A percentile compares a stretch with the other conserved stretches of the same genome.
Conservation (phyloP, 192 early-diverging fungal genomes). For the Podila epicladia region DNA sequence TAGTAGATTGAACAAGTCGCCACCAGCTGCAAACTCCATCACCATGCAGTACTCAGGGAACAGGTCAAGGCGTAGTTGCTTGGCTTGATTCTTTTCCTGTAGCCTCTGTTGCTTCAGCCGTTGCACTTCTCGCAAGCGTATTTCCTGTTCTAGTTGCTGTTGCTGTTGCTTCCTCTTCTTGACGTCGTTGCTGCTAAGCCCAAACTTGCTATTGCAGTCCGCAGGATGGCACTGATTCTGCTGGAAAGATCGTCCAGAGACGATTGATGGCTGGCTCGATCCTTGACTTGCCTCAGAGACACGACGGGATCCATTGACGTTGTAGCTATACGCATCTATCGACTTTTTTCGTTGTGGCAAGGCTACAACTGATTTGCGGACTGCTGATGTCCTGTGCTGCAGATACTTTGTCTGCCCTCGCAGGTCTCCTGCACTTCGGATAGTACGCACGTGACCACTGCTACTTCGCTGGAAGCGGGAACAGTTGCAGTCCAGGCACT, state of each 20-base stretch:
- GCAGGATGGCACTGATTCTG: no score
- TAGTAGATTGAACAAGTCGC: slow-evolving; percentile 77
- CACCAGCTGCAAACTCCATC: slow-evolving; percentile 84
- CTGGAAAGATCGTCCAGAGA: no score
- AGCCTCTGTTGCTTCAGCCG: slow-evolving; percentile 26
- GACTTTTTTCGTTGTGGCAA: slow-evolving; percentile 5
- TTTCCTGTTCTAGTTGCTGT: slow-evolving; percentile 17
- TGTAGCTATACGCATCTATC: neutral
- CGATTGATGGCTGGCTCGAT: neutral
- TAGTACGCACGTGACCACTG: slow-evolving; percentile 4
- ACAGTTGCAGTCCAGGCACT: slow-evolving; percentile 24
- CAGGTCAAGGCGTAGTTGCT: slow-evolving; percentile 55
- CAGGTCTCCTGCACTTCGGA: slow-evolving; percentile 19
- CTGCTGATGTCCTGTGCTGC: neutral
- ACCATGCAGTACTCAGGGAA: slow-evolving; percentile 67
- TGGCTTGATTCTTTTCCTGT: slow-evolving; percentile 18
- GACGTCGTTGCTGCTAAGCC: neutral
- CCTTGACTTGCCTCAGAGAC: neutral
- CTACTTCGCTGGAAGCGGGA: neutral
- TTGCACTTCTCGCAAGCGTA: slow-evolving; percentile 19
- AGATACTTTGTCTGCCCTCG: neutral
- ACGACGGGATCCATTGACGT: neutral
- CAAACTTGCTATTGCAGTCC: no score
- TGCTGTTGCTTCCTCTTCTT: slow-evolving; percentile 30
- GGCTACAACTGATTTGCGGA: neutral